A percentile compares a stretch with the other conserved stretches of the same genome.
phyloP scores from a whole-genome alignment of 805 yeast genomes.

The Candida ficus region DNA sequence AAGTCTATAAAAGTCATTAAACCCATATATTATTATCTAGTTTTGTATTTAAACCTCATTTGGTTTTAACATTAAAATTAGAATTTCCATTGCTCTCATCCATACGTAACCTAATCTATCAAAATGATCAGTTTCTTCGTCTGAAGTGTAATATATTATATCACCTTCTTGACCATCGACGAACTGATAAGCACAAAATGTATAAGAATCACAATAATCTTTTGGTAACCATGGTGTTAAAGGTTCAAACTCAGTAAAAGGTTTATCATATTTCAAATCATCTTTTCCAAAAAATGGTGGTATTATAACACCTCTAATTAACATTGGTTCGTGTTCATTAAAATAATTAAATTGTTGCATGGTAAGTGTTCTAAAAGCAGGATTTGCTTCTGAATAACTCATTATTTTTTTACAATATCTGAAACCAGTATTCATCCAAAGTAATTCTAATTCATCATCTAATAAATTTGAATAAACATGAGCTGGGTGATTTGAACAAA shows the following conservation, averaged over 20 bases:
- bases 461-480: slow-evolving; percentile 31
- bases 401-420: slow-evolving; percentile 34
- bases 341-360: slow-evolving; percentile 24
- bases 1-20: too few species aligned
- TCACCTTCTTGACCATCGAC: slow-evolving; percentile 20
- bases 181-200: slow-evolving; percentile 53
- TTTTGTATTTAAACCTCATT: too few species aligned
- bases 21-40: too few species aligned
- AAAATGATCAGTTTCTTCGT: not conserved
- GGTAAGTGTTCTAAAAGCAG: slow-evolving; percentile 7
- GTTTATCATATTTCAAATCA: slow-evolving; percentile 3
- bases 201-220: slow-evolving; percentile 42
- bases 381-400: slow-evolving; percentile 7
- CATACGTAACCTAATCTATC: slow-evolving; percentile 13
- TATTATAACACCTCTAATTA: slow-evolving; percentile 37
- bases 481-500: slow-evolving; percentile 56
- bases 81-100: slow-evolving; percentile 3
- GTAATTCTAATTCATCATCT: slow-evolving; percentile 32
- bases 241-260: not conserved
- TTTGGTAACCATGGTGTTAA: slow-evolving; percentile 42
- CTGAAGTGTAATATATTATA: slow-evolving; percentile 6
- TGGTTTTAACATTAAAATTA: not conserved
- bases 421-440: slow-evolving; percentile 59
- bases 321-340: slow-evolving; percentile 29
- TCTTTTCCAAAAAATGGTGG: slow-evolving; percentile 40